These are phyloP conservation scores for Phytophthora cactorum DNA, from an alignment of 352 stramenopile genomes.

Conservation along the genomic window DNA sequence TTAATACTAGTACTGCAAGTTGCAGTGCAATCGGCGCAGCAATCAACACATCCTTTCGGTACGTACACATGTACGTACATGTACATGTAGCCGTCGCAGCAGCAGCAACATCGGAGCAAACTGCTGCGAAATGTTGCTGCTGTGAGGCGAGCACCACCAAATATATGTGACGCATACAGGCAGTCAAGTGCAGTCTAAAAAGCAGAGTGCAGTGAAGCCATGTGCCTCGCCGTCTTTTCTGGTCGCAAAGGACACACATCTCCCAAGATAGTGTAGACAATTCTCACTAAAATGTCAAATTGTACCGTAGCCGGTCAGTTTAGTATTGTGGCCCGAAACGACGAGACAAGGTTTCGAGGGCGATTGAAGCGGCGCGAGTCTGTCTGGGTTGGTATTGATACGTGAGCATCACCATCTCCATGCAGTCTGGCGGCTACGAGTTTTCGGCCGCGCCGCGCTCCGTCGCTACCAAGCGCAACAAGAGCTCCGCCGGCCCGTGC, in stretches of 20 bases:
- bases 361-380: slow-evolving; percentile 19
- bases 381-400: slow-evolving; percentile 1
- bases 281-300: too few species aligned
- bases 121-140: neutral
- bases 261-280: too few species aligned
- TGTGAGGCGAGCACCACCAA: neutral
- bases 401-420: slow-evolving; percentile 3
- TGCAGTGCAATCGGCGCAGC: neutral
- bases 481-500: slow-evolving; percentile 42
- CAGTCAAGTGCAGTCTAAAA: too few species aligned
- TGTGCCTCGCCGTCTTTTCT: slow-evolving; percentile 22
- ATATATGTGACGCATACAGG: too few species aligned
- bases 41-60: slow-evolving; percentile 21
- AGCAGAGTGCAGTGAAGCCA: slow-evolving; percentile 14
- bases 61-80: neutral
- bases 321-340: slow-evolving; percentile 15
- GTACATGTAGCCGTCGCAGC: neutral
- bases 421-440: slow-evolving; percentile 72
- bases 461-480: slow-evolving; percentile 77
- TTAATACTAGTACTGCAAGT: too few species aligned
- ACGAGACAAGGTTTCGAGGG: slow-evolving; percentile 21
- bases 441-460: slow-evolving; percentile 74
- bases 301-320: slow-evolving; percentile 6
- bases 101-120: neutral
- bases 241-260: neutral